These are phyloP conservation scores for Aulographum hederae DNA, from an alignment of 2,329 filamentous ascomycete genomes.

Conservation along the genomic window DNA sequence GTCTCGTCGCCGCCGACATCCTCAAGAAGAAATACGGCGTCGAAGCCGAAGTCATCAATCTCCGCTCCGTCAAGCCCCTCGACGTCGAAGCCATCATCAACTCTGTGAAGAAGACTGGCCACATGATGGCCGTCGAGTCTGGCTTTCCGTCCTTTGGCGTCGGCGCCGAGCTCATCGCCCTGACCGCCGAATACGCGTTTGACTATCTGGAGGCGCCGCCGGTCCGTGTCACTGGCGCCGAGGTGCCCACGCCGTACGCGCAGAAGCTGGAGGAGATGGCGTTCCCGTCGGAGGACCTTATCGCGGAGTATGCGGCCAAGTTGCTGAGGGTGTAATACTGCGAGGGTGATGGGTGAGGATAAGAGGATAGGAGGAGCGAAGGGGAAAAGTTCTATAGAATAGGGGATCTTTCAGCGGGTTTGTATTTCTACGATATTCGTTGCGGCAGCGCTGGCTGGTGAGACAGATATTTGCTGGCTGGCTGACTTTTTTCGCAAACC, in stretches of 20 bases:
- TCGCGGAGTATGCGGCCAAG: constrained; percentile 78
- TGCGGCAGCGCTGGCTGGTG: too few species aligned
- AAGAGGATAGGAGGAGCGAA: too few species aligned
- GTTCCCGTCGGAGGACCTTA: constrained; percentile 81
- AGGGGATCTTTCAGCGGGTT: too few species aligned
- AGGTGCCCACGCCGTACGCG: constrained; percentile 93
- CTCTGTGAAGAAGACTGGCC: constrained; percentile 96
- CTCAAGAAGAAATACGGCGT: constrained; percentile 95
- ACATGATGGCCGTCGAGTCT: constrained; percentile 80
- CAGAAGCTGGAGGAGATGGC: constrained; percentile 83
- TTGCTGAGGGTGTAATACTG: constrained; percentile 56
- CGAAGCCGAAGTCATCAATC: constrained; percentile 92
- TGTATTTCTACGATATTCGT: too few species aligned
- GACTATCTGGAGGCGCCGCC: constrained; percentile 94
- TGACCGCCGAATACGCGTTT: constrained; percentile 95
- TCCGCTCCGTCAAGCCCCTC: constrained; percentile 91
- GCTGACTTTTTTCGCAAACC: too few species aligned
- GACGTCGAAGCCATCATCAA: constrained; percentile 91
- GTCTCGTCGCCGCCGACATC: constrained; percentile 69
- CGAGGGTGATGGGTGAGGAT: too few species aligned
- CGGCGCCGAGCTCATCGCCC: constrained; percentile 75
- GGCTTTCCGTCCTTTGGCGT: constrained; percentile 95
- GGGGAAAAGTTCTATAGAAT: too few species aligned
- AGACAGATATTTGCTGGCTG: too few species aligned
- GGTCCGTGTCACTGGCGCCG: constrained; percentile 84